These are phyloP conservation scores for Globisporangium recalcitrans DNA, from an alignment of 352 stramenopile species.

Conservation along the genomic window DNA sequence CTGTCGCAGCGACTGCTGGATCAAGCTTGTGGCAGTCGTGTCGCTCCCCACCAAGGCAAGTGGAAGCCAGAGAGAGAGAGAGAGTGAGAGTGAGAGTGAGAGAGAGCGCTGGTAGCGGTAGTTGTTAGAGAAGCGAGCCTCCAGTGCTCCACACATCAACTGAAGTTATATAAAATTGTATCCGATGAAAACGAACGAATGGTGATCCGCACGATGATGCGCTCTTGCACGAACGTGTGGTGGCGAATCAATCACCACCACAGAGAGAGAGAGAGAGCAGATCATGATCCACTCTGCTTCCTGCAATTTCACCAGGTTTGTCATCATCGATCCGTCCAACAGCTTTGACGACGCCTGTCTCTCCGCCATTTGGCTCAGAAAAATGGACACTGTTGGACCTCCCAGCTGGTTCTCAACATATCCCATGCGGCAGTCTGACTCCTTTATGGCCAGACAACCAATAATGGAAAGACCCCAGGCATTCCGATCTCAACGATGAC, in stretches of 20 bases:
- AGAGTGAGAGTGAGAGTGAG: not conserved
- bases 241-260: too few relatives aligned
- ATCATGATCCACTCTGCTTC: not conserved
- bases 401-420: slow-evolving; percentile 5
- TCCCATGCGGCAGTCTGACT: slow-evolving; percentile 13
- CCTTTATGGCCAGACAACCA: not conserved
- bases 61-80: not conserved
- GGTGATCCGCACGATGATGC: not conserved
- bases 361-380: not conserved
- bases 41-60: not conserved
- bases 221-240: not conserved
- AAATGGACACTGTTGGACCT: slow-evolving; percentile 6
- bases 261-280: too few relatives aligned
- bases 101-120: too few relatives aligned
- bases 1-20: not conserved
- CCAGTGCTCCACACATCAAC: not conserved
- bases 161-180: not conserved
- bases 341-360: not conserved
- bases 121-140: not conserved
- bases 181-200: not conserved
- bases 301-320: not conserved
- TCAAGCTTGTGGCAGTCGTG: not conserved
- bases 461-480: not conserved
- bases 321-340: not conserved
- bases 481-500: not conserved